Evolutionary conservation across 2,329 filamentous ascomycete species (phyloP).

Genomic region (Penicillium concentricum): DNA sequence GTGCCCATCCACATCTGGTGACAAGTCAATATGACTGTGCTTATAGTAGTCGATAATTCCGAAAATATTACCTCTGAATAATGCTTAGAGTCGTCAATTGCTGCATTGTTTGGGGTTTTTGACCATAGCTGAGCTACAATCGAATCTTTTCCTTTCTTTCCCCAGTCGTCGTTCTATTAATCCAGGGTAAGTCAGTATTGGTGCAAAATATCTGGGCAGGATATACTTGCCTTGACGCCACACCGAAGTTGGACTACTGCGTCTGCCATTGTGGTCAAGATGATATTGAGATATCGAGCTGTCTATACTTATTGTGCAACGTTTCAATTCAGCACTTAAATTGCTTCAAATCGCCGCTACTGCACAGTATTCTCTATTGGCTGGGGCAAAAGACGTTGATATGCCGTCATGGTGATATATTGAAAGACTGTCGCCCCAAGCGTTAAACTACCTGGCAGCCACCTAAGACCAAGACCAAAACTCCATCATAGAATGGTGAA

Average conservation of each 20-base stretch:
- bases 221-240: conserved; percentile 47
- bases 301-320: background rate
- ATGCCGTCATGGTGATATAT: conserved; percentile 14
- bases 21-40: background rate
- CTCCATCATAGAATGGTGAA: too few species aligned
- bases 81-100: conserved; percentile 62
- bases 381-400: background rate
- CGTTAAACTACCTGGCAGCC: background rate
- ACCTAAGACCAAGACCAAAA: background rate
- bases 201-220: background rate
- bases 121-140: conserved; percentile 64
- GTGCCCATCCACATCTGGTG: conserved; percentile 72
- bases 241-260: conserved; percentile 56
- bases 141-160: conserved; percentile 65
- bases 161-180: conserved; percentile 65
- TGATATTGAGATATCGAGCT: background rate
- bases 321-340: background rate
- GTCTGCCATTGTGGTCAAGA: conserved; percentile 43
- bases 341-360: background rate
- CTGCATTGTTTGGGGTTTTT: conserved; percentile 62
- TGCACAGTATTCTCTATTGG: background rate
- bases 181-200: background rate
- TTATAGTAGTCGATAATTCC: background rate
- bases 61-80: conserved; percentile 58
- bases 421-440: background rate